Conservation (phyloP, 257 asterid genomes). For the Solanum chiquidenum region DNA sequence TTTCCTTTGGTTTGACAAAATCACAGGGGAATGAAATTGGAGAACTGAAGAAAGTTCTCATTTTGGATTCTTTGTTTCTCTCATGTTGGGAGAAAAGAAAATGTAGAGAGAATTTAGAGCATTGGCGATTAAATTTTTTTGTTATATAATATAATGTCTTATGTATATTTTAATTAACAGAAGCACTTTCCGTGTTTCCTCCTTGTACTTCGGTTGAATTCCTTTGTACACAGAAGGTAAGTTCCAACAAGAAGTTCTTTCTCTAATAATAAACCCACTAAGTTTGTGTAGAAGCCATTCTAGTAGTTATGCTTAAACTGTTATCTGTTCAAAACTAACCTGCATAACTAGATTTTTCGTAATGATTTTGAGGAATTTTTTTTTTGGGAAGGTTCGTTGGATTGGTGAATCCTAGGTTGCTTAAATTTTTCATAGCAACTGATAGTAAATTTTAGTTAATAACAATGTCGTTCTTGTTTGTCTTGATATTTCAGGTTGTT, state of each 20-base stretch:
- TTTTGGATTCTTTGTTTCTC: background rate
- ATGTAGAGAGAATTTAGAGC: background rate
- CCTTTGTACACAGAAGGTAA: background rate
- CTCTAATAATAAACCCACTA: background rate
- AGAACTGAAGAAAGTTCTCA: background rate
- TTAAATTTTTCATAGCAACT: background rate
- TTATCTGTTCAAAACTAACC: background rate
- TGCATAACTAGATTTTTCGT: background rate
- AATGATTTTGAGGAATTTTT: background rate
- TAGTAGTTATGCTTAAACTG: background rate
- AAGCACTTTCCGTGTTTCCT: background rate
- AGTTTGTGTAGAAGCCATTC: background rate
- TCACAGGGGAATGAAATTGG: background rate
- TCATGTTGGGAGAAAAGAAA: background rate
- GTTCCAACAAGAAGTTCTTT: background rate
- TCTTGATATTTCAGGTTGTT: conserved; percentile 38
- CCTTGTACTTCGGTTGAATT: background rate
- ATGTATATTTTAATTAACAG: background rate
- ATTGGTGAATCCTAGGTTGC: background rate
- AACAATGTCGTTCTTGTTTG: background rate
- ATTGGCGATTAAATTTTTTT: background rate
- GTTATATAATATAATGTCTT: background rate
- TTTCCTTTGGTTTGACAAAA: background rate
- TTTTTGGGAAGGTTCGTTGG: background rate
- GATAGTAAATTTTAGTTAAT: background rate